A percentile compares a stretch with the other conserved stretches of the same genome.
These are phyloP conservation scores for Ophiostoma perfectum DNA, from an alignment of 2,329 filamentous ascomycete genomes.

Conservation along the genomic window DNA sequence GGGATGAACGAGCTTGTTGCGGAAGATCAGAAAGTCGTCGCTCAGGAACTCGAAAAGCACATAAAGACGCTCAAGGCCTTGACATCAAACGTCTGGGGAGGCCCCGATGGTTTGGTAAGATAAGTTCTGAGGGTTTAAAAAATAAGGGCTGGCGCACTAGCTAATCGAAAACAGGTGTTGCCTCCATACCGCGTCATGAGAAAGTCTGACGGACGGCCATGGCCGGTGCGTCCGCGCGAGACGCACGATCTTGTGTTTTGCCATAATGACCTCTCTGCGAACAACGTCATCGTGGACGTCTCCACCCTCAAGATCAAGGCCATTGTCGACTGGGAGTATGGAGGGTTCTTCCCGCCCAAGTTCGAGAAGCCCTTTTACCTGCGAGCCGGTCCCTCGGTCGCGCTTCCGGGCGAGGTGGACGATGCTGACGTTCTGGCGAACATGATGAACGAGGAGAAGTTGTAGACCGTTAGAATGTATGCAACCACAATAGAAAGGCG, in stretches of 20 bases:
- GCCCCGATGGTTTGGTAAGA: not conserved
- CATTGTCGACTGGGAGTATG: conserved; percentile 32
- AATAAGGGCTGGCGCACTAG: conserved; percentile 3
- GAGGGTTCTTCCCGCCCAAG: conserved; percentile 29
- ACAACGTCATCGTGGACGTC: conserved; percentile 30
- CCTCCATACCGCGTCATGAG: conserved; percentile 29
- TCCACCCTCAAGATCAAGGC: conserved; percentile 29
- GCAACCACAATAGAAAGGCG: too few species aligned
- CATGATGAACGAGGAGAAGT: not conserved
- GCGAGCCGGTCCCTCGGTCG: conserved; percentile 22
- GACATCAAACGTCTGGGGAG: conserved; percentile 27
- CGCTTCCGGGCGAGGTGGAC: conserved; percentile 29
- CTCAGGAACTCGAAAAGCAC: conserved; percentile 30
- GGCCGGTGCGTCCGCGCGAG: conserved; percentile 26
- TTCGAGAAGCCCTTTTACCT: conserved; percentile 30
- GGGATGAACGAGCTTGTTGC: conserved; percentile 31
- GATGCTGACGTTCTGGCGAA: conserved; percentile 21
- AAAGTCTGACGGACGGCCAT: conserved; percentile 28
- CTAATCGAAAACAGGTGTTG: conserved; percentile 28
- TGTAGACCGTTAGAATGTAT: not conserved
- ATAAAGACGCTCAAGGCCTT: conserved; percentile 30
- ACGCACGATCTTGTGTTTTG: conserved; percentile 29
- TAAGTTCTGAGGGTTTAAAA: not conserved
- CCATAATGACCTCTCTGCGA: conserved; percentile 29
- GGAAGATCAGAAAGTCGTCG: conserved; percentile 29